These are phyloP conservation scores for Colletotrichum graminicola DNA, from an alignment of 2,329 filamentous ascomycete genomes.

Conservation along the genomic window DNA sequence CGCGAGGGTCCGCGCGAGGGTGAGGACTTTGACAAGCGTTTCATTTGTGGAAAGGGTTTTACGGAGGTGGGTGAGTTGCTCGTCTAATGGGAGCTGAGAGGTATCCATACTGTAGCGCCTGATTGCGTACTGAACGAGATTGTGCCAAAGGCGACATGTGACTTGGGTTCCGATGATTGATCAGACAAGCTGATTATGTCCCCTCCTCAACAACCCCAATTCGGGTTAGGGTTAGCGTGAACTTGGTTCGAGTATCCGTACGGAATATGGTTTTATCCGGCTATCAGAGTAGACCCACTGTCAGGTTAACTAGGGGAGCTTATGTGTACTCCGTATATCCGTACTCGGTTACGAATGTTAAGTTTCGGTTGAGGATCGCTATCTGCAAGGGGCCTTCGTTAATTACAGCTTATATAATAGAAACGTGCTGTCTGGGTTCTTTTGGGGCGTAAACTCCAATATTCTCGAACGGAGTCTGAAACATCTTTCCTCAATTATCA, in stretches of 20 bases:
- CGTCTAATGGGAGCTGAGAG: conserved; percentile 44
- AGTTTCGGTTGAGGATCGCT: background rate
- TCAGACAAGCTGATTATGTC: too few species aligned
- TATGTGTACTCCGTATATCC: too few species aligned
- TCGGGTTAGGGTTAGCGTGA: too few species aligned
- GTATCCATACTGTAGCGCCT: background rate
- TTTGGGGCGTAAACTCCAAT: background rate
- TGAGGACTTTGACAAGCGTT: conserved; percentile 48
- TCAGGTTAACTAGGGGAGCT: too few species aligned
- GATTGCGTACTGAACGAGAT: background rate
- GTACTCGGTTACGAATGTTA: background rate
- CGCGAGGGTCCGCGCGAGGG: conserved; percentile 45
- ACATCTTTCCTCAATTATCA: background rate
- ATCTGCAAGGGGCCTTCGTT: background rate
- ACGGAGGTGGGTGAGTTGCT: conserved; percentile 46
- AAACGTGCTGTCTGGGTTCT: background rate
- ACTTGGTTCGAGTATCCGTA: too few species aligned
- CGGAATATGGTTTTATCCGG: too few species aligned
- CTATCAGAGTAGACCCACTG: too few species aligned
- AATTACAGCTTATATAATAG: conserved; percentile 6
- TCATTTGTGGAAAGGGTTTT: conserved; percentile 46
- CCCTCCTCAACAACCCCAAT: too few species aligned
- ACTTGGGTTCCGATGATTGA: too few species aligned
- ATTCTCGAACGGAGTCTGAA: background rate
- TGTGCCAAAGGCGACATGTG: background rate